phyloP scores from a whole-genome alignment of 208 protist species.

The Acanthamoeba castellanii region DNA sequence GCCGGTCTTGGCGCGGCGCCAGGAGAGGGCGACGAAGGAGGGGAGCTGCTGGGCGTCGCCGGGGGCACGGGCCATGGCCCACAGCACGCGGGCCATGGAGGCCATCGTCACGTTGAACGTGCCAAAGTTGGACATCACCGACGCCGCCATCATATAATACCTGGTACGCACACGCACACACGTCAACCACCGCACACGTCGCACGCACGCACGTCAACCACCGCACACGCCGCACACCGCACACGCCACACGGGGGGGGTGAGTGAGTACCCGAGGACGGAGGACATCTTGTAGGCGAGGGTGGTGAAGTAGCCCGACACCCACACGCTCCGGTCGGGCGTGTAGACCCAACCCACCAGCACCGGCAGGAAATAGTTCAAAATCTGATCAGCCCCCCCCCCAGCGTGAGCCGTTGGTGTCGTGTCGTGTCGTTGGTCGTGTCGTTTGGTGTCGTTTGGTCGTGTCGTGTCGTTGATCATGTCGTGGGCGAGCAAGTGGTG shows the following conservation, averaged over 20 bases:
- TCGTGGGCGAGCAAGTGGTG: no score
- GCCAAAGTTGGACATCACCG: conserved; percentile 30
- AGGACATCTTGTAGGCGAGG: conserved; percentile 17
- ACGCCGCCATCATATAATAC: conserved; percentile 13
- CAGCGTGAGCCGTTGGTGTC: no score
- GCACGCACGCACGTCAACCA: background rate
- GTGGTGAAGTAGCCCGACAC: conserved; percentile 42
- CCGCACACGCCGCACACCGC: no score
- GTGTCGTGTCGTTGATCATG: background rate
- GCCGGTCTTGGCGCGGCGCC: conserved; percentile 18
- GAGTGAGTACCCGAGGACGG: background rate
- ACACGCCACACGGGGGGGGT: no score
- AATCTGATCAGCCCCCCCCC: no score
- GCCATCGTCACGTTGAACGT: conserved; percentile 18
- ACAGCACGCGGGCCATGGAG: conserved; percentile 30
- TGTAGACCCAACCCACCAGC: conserved; percentile 2
- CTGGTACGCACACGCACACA: background rate
- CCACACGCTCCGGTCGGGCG: background rate
- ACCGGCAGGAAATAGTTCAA: conserved; percentile 33
- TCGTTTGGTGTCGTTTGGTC: background rate
- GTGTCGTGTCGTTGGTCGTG: no score
- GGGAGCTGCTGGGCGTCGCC: conserved; percentile 10
- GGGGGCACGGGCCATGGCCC: background rate
- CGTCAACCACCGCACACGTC: no score
- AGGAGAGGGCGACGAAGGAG: conserved; percentile 28